Evolutionary conservation across 2,329 filamentous ascomycete species (phyloP).

Genomic region (Biscogniauxia sp.): DNA sequence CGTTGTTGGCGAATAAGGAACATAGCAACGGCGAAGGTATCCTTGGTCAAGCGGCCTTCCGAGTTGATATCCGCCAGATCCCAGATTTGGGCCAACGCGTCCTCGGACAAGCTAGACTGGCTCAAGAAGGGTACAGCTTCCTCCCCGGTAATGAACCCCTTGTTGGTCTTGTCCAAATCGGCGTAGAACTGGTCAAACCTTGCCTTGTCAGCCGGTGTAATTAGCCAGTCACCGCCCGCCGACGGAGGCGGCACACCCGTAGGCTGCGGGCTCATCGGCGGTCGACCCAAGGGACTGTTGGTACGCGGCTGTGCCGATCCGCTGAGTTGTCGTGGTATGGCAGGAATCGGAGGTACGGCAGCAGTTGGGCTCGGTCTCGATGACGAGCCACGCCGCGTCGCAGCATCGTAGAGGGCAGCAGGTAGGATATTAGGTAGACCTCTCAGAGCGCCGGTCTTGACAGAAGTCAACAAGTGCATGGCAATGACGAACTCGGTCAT

Average conservation of each 20-base stretch:
- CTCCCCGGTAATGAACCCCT: conserved; percentile 86
- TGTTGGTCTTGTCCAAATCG: conserved; percentile 75
- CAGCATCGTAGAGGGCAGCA: conserved; percentile 85
- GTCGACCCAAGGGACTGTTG: conserved; percentile 55
- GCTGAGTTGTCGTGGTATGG: conserved; percentile 81
- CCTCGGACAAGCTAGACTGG: conserved; percentile 85
- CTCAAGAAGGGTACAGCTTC: conserved; percentile 93
- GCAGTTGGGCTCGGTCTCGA: conserved; percentile 51
- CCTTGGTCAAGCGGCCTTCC: conserved; percentile 77
- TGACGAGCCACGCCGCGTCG: conserved; percentile 62
- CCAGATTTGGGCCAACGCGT: conserved; percentile 91
- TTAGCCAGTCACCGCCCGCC: conserved; percentile 69
- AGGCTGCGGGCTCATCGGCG: conserved; percentile 44
- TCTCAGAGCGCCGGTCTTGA: conserved; percentile 79
- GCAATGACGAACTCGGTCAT: conserved; percentile 94
- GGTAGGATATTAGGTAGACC: conserved; percentile 78
- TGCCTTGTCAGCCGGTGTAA: conserved; percentile 78
- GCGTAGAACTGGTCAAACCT: conserved; percentile 86
- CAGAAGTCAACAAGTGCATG: conserved; percentile 93
- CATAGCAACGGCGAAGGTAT: conserved; percentile 97
- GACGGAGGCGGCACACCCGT: conserved; percentile 32
- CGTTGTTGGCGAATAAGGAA: conserved; percentile 91
- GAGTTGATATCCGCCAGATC: conserved; percentile 93
- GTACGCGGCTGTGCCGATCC: conserved; percentile 64
- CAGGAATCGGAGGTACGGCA: conserved; percentile 56